Evolutionary conservation across 2,329 filamentous ascomycete genomes (phyloP).

Genomic region (Akanthomyces muscarius): DNA sequence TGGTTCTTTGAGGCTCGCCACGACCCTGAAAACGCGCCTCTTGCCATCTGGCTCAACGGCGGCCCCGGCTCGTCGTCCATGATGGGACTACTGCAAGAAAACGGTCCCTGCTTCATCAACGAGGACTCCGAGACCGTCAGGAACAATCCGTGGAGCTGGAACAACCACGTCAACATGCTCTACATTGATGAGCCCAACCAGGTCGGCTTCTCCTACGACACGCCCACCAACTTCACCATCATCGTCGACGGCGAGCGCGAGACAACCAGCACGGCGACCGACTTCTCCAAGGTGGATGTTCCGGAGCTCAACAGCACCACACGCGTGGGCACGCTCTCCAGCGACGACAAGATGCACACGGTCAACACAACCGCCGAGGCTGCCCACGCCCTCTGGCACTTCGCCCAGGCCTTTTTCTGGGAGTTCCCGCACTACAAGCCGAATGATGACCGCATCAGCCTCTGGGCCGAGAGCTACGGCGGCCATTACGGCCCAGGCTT

Average conservation of each 20-base stretch:
- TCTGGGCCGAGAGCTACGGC: constrained; percentile 67
- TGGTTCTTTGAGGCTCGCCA: constrained; percentile 48
- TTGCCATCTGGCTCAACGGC: constrained; percentile 64
- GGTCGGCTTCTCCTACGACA: constrained; percentile 64
- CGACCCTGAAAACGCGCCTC: constrained; percentile 33
- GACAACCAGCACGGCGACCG: constrained; percentile 36
- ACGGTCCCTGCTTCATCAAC: constrained; percentile 49
- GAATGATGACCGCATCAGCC: constrained; percentile 51
- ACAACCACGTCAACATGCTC: constrained; percentile 48
- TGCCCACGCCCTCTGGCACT: constrained; percentile 59
- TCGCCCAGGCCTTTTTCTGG: constrained; percentile 57
- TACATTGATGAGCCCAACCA: constrained; percentile 62
- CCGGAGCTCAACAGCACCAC: constrained; percentile 36
- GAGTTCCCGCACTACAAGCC: constrained; percentile 57
- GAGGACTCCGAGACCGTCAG: constrained; percentile 48
- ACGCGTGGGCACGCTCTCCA: constrained; percentile 32
- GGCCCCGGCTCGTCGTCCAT: constrained; percentile 60
- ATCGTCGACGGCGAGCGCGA: constrained; percentile 45
- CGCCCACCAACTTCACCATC: constrained; percentile 57
- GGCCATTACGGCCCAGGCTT: constrained; percentile 67
- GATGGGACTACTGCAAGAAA: constrained; percentile 60
- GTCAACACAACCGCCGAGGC: constrained; percentile 52
- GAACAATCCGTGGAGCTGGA: constrained; percentile 61
- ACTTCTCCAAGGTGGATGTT: constrained; percentile 33
- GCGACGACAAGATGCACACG: constrained; percentile 27